phyloP scores from a whole-genome alignment of 2,329 filamentous ascomycete species.

The Zymoseptoria ardabiliae region DNA sequence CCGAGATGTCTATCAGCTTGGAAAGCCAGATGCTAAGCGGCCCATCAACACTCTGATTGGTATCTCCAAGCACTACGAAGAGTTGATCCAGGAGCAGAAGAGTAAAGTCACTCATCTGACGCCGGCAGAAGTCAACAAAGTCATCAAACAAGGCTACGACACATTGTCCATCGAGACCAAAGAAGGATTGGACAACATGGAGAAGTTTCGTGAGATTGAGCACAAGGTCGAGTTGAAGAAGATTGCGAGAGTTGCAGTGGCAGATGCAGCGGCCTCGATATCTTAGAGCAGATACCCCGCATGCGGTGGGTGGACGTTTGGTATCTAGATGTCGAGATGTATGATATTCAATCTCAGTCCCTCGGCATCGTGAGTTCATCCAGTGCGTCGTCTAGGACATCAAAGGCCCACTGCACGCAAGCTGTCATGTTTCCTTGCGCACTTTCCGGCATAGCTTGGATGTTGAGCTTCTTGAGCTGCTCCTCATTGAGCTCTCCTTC shows the following conservation, averaged over 20 bases:
- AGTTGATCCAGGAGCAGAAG: slow-evolving; percentile 59
- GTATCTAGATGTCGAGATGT: not conserved
- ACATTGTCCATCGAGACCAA: slow-evolving; percentile 84
- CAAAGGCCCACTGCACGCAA: slow-evolving; percentile 34
- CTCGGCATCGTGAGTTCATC: slow-evolving; percentile 10
- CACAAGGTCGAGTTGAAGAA: slow-evolving; percentile 80
- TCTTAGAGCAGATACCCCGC: slow-evolving; percentile 2
- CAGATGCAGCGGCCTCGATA: slow-evolving; percentile 45
- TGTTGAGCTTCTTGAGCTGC: slow-evolving; percentile 27
- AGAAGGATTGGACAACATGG: slow-evolving; percentile 80
- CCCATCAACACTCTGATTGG: slow-evolving; percentile 79
- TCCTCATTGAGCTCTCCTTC: slow-evolving; percentile 46
- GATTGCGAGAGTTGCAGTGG: slow-evolving; percentile 71
- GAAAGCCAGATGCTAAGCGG: slow-evolving; percentile 38
- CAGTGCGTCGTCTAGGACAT: slow-evolving; percentile 20
- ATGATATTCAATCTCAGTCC: not conserved
- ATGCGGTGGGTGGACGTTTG: not conserved
- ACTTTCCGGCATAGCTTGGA: slow-evolving; percentile 25
- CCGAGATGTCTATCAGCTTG: slow-evolving; percentile 61
- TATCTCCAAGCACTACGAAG: slow-evolving; percentile 79
- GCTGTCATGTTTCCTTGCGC: slow-evolving; percentile 29
- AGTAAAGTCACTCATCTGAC: slow-evolving; percentile 58
- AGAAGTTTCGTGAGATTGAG: slow-evolving; percentile 72
- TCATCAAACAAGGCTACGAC: slow-evolving; percentile 96
- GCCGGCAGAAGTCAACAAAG: slow-evolving; percentile 73